Evolutionary conservation across 75 land plant species (phyloP), one percentile per base, ranked within the genome.

Genomic region (Gnetum montanum): DNA sequence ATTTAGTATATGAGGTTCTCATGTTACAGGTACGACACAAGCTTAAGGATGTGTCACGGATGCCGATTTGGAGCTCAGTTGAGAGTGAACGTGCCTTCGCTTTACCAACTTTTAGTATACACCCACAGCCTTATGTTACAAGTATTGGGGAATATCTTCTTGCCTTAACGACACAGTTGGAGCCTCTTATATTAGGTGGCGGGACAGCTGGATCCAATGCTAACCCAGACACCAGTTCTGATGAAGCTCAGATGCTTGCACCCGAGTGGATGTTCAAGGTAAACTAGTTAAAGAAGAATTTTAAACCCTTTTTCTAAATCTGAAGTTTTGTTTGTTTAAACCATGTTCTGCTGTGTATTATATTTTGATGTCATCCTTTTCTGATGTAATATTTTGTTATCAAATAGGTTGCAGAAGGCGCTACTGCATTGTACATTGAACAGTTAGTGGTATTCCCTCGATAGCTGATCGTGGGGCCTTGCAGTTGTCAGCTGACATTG

Each of bases 241-340:
- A 94, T 31, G 99, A 94, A 41, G 88, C 83, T 11, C 99, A 94
- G 65, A 83, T 76, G 54, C 83, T 94, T 65, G 99, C 96, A 59
- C 83, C 99, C 49, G 99, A 94, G 67, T 90, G 99, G 96, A 94
- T 94, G 99, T 89, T 86, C 60, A 94, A 94, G 99, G 99, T 94
- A 59, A 60, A 30, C n/a, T n/a, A n/a, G n/a, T n/a, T n/a, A n/a
- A n/a, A n/a, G n/a, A n/a, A n/a, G n/a, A n/a, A n/a, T n/a, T n/a
- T n/a, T n/a, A n/a, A n/a, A n/a, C n/a, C n/a, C n/a, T n/a, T n/a
- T n/a, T n/a, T n/a, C n/a, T n/a, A n/a, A n/a, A n/a, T n/a, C n/a
- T n/a, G n/a, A n/a, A n/a, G n/a, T n/a, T n/a, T n/a, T n/a, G n/a
- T 41, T 41, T 41, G 0, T 6, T 41, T 18, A 15, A 15, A 1